These are phyloP conservation scores for Aspergillus asperescens DNA, from an alignment of 495 filamentous ascomycete genomes.

Conservation along the genomic window DNA sequence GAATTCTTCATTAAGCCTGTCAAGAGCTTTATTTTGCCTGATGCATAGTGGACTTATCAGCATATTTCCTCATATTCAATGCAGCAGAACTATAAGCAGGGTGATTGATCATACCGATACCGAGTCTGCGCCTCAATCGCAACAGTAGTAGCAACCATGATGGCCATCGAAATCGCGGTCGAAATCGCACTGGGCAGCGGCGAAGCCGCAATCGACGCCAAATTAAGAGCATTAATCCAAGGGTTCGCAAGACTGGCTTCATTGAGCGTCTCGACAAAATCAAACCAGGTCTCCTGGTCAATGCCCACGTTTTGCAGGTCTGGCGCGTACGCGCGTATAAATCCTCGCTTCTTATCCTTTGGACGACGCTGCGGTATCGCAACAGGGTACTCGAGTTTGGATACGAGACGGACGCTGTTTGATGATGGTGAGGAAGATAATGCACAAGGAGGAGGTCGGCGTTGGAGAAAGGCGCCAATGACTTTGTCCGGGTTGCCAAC, in stretches of 20 bases:
- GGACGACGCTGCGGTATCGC: no score
- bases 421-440: no score
- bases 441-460: no score
- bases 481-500: no score
- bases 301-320: conserved; percentile 46
- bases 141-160: conserved; percentile 37
- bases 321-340: conserved; percentile 47
- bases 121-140: no score
- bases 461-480: no score
- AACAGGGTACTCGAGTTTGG: no score
- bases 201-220: conserved; percentile 35
- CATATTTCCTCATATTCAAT: no score
- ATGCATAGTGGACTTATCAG: no score
- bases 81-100: no score
- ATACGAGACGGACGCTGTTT: no score
- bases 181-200: conserved; percentile 38
- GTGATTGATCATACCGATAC: no score
- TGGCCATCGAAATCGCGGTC: conserved; percentile 40
- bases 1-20: conserved; percentile 52
- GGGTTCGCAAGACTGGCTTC: conserved; percentile 34
- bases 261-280: conserved; percentile 48
- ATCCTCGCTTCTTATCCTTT: conserved; percentile 23
- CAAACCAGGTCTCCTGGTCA: conserved; percentile 46
- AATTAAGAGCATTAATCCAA: conserved; percentile 40
- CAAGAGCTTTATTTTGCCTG: conserved; percentile 48